phyloP scores from a whole-genome alignment of 352 stramenopile genomes.

The Globisporangium nunn region DNA sequence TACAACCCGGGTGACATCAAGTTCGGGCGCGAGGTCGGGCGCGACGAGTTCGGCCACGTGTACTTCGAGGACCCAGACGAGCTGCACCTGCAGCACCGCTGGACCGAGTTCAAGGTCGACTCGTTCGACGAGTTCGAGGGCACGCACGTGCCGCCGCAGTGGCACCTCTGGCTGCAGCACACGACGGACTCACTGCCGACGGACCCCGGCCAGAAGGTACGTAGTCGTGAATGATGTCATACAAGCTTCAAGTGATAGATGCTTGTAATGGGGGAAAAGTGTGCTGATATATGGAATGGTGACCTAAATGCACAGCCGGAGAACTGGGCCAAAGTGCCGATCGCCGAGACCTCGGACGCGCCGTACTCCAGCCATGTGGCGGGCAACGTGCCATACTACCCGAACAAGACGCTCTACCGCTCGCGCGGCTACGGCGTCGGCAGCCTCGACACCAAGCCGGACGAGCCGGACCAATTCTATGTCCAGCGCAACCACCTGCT shows the following conservation, averaged over 20 bases:
- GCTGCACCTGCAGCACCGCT: conserved; percentile 68
- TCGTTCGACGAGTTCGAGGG: conserved; percentile 74
- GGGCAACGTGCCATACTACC: conserved; percentile 53
- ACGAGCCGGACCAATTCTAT: conserved; percentile 80
- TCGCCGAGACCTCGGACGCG: conserved; percentile 46
- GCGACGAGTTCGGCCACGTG: conserved; percentile 82
- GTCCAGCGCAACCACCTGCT: conserved; percentile 69
- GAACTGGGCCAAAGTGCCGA: conserved; percentile 66
- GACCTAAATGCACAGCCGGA: conserved; percentile 20
- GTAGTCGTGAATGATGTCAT: conserved; percentile 1
- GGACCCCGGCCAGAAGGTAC: conserved; percentile 53
- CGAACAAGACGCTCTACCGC: conserved; percentile 73
- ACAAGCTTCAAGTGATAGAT: background rate
- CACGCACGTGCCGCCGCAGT: conserved; percentile 71
- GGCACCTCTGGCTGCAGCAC: conserved; percentile 85
- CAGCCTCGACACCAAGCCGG: conserved; percentile 45
- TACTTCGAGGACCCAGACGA: conserved; percentile 85
- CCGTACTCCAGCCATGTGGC: conserved; percentile 69
- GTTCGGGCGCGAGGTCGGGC: conserved; percentile 74
- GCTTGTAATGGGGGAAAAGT: background rate
- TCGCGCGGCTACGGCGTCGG: conserved; percentile 75
- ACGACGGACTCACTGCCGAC: conserved; percentile 62
- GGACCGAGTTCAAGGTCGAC: conserved; percentile 79
- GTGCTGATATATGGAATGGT: background rate
- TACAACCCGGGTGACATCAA: conserved; percentile 86